phyloP scores from a whole-genome alignment of 257 asterid species.

The Leptodermis oblonga region DNA sequence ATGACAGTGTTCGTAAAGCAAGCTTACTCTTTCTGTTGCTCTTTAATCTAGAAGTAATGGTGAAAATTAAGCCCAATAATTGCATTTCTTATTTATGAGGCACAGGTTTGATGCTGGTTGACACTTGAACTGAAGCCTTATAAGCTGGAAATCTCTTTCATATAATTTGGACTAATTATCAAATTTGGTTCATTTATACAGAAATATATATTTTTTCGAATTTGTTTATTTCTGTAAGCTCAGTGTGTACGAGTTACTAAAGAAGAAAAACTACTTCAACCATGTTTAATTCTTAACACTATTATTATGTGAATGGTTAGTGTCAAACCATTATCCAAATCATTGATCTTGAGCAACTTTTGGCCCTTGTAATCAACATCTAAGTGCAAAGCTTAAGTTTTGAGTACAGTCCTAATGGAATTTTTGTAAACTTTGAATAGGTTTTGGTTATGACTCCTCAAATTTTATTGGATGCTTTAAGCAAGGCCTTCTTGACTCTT shows the following conservation, averaged over 20 bases:
- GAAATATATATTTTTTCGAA: neutral
- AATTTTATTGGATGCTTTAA: conserved; percentile 65
- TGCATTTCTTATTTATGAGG: neutral
- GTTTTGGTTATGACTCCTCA: conserved; percentile 95
- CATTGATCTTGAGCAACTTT: neutral
- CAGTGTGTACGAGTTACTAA: neutral
- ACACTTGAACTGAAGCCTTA: neutral
- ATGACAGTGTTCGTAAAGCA: neutral
- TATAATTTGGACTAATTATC: neutral
- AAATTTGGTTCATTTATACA: neutral
- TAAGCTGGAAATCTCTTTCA: neutral
- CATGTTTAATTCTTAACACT: neutral
- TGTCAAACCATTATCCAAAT: neutral
- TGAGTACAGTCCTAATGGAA: conserved; percentile 7
- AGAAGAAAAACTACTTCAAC: neutral
- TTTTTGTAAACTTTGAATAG: conserved; percentile 28
- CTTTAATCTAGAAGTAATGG: neutral
- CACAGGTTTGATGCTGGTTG: neutral
- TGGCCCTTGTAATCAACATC: neutral
- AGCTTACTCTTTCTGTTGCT: neutral
- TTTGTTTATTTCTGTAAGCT: neutral
- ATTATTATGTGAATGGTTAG: neutral
- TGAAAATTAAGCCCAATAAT: neutral
- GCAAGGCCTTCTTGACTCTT: conserved; percentile 52
- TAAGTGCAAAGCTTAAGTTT: neutral